Conservation (phyloP, 2,329 filamentous ascomycete species). For the Arachnopeziza araneosa region DNA sequence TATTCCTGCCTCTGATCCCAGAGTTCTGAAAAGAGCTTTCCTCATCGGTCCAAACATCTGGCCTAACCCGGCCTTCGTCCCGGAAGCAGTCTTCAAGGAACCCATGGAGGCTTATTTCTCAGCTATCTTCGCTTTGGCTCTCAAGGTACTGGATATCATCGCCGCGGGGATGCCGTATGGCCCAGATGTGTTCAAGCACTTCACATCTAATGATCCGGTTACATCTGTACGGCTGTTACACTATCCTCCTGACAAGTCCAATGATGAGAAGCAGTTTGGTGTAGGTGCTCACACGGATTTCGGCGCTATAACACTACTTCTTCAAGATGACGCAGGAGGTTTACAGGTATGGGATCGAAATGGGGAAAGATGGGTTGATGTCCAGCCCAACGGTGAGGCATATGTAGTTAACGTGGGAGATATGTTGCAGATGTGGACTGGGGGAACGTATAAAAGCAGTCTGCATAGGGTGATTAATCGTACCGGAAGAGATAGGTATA, state of each 20-base stretch:
- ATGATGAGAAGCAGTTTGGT: constrained; percentile 16
- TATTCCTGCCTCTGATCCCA: constrained; percentile 36
- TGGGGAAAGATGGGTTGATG: constrained; percentile 37
- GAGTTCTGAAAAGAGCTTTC: constrained; percentile 29
- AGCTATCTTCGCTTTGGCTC: constrained; percentile 32
- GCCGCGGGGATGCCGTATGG: constrained; percentile 39
- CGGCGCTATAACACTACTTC: constrained; percentile 46
- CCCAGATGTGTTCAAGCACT: constrained; percentile 38
- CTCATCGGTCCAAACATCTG: constrained; percentile 40
- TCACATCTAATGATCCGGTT: constrained; percentile 36
- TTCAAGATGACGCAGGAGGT: constrained; percentile 44
- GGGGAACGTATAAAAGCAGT: constrained; percentile 44
- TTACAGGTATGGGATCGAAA: constrained; percentile 44
- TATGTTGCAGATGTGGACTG: constrained; percentile 39
- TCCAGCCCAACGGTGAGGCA: constrained; percentile 38
- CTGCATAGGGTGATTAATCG: constrained; percentile 50
- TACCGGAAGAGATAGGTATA: constrained; percentile 44
- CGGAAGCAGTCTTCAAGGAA: constrained; percentile 34
- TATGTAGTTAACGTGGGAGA: constrained; percentile 48
- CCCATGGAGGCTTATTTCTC: constrained; percentile 39
- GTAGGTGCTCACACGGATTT: constrained; percentile 48
- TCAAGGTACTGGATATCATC: constrained; percentile 36
- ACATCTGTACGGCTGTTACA: constrained; percentile 42
- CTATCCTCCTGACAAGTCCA: constrained; percentile 40
- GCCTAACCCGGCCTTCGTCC: constrained; percentile 29